Evolutionary conservation across 257 asterid genomes (phyloP).

Genomic region (Salvia miltiorrhiza): DNA sequence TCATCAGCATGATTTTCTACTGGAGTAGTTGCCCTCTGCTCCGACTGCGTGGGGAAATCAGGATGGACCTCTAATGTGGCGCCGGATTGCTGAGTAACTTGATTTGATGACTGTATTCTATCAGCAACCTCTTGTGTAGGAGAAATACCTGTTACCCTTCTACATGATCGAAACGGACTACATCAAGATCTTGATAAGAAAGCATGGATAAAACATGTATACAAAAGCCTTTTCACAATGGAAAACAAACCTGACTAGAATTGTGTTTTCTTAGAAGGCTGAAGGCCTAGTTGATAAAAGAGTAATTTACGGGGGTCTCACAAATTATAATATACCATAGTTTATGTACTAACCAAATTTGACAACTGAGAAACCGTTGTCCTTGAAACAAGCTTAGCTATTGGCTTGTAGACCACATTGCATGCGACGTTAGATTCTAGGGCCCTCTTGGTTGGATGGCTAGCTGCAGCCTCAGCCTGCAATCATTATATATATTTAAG

Average conservation of each 20-base stretch:
- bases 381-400: slow-evolving; percentile 68
- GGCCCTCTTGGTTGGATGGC: slow-evolving; percentile 26
- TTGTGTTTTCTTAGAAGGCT: background rate
- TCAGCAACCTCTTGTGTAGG: slow-evolving; percentile 31
- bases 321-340: background rate
- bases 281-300: background rate
- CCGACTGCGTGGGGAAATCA: slow-evolving; percentile 7
- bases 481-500: slow-evolving; percentile 13
- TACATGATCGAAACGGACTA: slow-evolving; percentile 18
- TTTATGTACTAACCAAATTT: slow-evolving; percentile 52
- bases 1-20: slow-evolving; percentile 35
- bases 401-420: slow-evolving; percentile 62
- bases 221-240: background rate
- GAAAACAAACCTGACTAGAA: background rate
- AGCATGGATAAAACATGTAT: background rate
- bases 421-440: slow-evolving; percentile 30
- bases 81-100: slow-evolving; percentile 24
- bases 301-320: background rate
- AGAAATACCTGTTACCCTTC: slow-evolving; percentile 28
- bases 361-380: slow-evolving; percentile 54
- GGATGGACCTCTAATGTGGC: slow-evolving; percentile 18
- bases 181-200: slow-evolving; percentile 10
- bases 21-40: slow-evolving; percentile 16
- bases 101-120: slow-evolving; percentile 19
- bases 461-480: slow-evolving; percentile 43